Percentiles rank a stretch among this genome's conserved stretches.
Conservation (phyloP, 768 basidiomycete species). For the Russula emetica region DNA sequence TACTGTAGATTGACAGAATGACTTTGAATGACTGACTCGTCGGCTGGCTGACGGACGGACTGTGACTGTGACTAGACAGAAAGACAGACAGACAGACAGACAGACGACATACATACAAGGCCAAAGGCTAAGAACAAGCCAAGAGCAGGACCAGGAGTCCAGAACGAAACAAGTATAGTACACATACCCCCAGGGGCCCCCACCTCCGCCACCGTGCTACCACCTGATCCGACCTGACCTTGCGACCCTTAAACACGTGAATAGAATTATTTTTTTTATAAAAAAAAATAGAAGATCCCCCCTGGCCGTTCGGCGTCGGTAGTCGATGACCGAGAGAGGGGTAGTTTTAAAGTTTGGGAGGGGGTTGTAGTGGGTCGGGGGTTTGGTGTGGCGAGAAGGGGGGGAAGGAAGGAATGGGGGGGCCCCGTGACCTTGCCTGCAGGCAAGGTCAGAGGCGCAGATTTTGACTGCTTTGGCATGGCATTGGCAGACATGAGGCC, state of each 20-base stretch:
- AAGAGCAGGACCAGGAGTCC: neutral
- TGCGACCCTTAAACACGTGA: neutral
- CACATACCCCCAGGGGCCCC: neutral
- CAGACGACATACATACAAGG: neutral
- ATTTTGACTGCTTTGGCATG: constrained; percentile 14
- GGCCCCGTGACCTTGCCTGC: constrained; percentile 20
- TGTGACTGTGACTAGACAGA: neutral
- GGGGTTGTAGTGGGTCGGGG: neutral
- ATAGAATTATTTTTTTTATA: no score
- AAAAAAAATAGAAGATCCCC: no score
- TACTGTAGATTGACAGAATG: no score
- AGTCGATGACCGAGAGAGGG: neutral
- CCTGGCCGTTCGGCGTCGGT: no score
- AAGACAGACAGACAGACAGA: neutral
- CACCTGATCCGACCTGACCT: neutral
- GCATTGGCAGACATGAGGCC: constrained; percentile 1
- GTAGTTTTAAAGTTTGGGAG: neutral
- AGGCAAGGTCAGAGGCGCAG: constrained; percentile 9
- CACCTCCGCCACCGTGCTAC: neutral
- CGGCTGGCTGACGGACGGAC: neutral
- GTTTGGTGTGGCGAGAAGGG: neutral
- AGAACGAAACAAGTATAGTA: neutral
- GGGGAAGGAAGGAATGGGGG: neutral
- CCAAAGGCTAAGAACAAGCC: neutral
- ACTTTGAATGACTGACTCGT: neutral